These are phyloP conservation scores for Beauveria sp. DNA, from an alignment of 2,329 filamentous ascomycete species.

Conservation along the genomic window DNA sequence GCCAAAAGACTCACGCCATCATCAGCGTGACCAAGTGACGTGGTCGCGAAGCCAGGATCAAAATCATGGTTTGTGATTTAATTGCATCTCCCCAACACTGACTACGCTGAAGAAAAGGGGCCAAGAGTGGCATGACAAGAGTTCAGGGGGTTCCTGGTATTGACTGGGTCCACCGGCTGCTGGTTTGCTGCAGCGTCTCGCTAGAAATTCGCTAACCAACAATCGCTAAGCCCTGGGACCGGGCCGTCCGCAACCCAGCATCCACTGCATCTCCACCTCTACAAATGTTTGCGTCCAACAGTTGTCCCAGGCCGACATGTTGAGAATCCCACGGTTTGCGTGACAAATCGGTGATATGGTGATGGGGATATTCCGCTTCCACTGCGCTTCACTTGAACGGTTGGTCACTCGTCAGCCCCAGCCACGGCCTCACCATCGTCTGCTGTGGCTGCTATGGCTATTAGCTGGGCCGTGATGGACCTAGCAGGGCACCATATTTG, in stretches of 20 bases:
- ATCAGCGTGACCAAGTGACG: background rate
- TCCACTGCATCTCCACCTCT: background rate
- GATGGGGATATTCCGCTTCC: too few species aligned
- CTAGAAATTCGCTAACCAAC: constrained; percentile 3
- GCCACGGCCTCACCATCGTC: too few species aligned
- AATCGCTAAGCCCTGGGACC: constrained; percentile 9
- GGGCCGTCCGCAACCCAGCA: background rate
- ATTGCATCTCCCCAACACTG: background rate
- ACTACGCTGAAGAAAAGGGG: constrained; percentile 1
- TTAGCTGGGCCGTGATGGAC: too few species aligned
- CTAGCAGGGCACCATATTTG: too few species aligned
- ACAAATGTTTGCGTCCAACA: background rate
- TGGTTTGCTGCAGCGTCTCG: background rate
- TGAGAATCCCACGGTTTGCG: too few species aligned
- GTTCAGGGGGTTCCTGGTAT: background rate
- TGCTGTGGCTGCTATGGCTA: too few species aligned
- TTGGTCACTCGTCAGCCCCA: too few species aligned
- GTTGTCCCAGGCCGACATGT: too few species aligned
- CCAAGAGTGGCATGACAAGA: background rate
- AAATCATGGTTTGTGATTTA: background rate
- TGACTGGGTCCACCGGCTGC: background rate
- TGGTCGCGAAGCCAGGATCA: background rate
- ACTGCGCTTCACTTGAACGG: too few species aligned
- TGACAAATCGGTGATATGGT: too few species aligned
- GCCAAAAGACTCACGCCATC: background rate